phyloP scores from a whole-genome alignment of 2,329 filamentous ascomycete genomes.

The Erysiphe pulchra region DNA sequence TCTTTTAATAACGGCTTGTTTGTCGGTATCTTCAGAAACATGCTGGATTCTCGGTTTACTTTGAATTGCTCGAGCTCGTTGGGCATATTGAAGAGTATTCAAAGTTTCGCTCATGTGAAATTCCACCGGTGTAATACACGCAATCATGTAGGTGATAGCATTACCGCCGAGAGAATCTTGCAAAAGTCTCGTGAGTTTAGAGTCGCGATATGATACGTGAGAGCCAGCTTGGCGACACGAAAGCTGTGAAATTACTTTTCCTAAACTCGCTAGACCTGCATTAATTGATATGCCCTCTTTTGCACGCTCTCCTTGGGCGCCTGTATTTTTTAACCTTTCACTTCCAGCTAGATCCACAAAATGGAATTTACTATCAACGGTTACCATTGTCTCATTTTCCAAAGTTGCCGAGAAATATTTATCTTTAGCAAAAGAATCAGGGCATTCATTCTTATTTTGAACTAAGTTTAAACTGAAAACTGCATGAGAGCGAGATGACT shows the following conservation, averaged over 20 bases:
- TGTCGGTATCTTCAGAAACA: conserved; percentile 66
- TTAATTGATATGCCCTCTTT: conserved; percentile 98
- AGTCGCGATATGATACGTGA: conserved; percentile 93
- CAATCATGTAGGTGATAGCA: conserved; percentile 98
- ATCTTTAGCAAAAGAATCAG: conserved; percentile 31
- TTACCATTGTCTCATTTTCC: conserved; percentile 52
- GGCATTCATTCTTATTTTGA: conserved; percentile 44
- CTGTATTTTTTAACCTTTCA: conserved; percentile 89
- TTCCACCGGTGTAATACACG: conserved; percentile 86
- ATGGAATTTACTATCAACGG: conserved; percentile 91
- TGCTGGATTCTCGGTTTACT: conserved; percentile 83
- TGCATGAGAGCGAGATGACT: conserved; percentile 90
- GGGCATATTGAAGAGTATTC: conserved; percentile 93
- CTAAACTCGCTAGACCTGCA: conserved; percentile 73
- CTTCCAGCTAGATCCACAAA: conserved; percentile 96
- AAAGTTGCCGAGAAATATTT: conserved; percentile 73
- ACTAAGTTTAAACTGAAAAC: conserved; percentile 90
- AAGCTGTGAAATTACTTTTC: conserved; percentile 94
- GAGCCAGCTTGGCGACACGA: conserved; percentile 70
- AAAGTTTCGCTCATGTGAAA: conserved; percentile 95
- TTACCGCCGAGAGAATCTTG: conserved; percentile 94
- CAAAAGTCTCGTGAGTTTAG: conserved; percentile 78
- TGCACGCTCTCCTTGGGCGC: conserved; percentile 78
- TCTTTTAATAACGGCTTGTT: conserved; percentile 77
- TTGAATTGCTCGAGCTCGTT: conserved; percentile 85